Conservation (phyloP, 1,139 yeast genomes). For the Lodderomyces margitis region DNA sequence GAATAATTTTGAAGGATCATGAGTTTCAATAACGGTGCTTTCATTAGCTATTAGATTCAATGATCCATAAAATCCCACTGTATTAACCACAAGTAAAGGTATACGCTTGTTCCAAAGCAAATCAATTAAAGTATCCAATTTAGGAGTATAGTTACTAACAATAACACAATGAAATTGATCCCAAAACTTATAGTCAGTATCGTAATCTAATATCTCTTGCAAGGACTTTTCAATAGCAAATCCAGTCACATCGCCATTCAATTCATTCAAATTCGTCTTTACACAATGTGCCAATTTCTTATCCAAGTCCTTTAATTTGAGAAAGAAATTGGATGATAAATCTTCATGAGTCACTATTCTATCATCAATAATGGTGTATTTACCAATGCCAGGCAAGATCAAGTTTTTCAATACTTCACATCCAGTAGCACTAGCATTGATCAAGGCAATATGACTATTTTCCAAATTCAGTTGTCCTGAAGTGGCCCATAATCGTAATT, state of each 20-base stretch:
- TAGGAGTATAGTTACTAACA: conserved; percentile 33
- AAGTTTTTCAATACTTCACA: conserved; percentile 76
- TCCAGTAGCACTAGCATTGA: conserved; percentile 61
- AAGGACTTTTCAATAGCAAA: conserved; percentile 24
- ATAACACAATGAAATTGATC: conserved; percentile 52
- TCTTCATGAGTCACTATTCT: conserved; percentile 40
- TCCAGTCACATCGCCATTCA: conserved; percentile 61
- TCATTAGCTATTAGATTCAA: conserved; percentile 51
- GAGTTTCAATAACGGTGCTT: conserved; percentile 72
- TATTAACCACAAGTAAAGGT: conserved; percentile 53
- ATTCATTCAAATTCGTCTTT: conserved; percentile 44
- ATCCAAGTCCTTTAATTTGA: conserved; percentile 48
- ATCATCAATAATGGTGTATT: conserved; percentile 58
- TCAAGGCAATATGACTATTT: conserved; percentile 56
- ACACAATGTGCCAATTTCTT: conserved; percentile 38
- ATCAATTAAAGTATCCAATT: conserved; percentile 23
- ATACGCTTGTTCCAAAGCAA: conserved; percentile 44
- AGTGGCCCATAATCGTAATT: conserved; percentile 82
- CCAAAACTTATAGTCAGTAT: conserved; percentile 40
- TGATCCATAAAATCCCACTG: conserved; percentile 70
- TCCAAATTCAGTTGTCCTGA: conserved; percentile 69
- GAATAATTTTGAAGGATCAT: conserved; percentile 58
- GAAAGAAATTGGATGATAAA: conserved; percentile 61
- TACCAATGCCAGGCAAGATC: conserved; percentile 77
- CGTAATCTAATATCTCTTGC: conserved; percentile 17